Percentiles rank a stretch among this genome's conserved stretches.
These are phyloP conservation scores for Termitomyces eurrhizus DNA, from an alignment of 768 basidiomycete species.

Conservation along the genomic window DNA sequence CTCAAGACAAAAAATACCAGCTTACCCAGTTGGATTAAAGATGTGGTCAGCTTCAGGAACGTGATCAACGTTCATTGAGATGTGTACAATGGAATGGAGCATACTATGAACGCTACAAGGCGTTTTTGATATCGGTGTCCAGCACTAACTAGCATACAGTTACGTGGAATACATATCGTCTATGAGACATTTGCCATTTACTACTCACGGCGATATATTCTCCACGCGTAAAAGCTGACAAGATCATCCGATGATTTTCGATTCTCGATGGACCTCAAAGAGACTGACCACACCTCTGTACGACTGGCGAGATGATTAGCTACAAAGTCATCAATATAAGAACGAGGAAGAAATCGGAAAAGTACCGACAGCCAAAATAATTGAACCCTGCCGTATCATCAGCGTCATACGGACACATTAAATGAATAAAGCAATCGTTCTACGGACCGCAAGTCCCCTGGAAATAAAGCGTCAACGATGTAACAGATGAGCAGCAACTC, in stretches of 20 bases:
- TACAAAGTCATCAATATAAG: background rate
- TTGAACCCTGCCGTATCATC: background rate
- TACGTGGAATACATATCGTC: background rate
- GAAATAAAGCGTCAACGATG: background rate
- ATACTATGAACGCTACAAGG: background rate
- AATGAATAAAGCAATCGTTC: background rate
- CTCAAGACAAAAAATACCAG: too few species aligned
- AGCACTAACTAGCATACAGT: background rate
- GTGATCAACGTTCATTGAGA: too few species aligned
- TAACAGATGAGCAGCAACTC: background rate
- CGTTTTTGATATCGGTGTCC: background rate
- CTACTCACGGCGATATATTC: background rate
- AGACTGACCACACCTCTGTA: background rate
- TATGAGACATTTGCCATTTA: background rate
- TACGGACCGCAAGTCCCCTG: background rate
- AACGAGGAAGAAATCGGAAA: background rate
- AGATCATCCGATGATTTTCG: background rate
- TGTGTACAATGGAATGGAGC: background rate
- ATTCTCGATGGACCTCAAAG: background rate
- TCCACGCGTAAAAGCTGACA: background rate
- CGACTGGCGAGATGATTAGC: background rate
- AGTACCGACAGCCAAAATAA: background rate
- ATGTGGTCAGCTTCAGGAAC: background rate
- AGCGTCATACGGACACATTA: background rate
- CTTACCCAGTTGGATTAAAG: background rate